Conservation (phyloP, 139 green algal genomes). For the Micractinium sp. region DNA sequence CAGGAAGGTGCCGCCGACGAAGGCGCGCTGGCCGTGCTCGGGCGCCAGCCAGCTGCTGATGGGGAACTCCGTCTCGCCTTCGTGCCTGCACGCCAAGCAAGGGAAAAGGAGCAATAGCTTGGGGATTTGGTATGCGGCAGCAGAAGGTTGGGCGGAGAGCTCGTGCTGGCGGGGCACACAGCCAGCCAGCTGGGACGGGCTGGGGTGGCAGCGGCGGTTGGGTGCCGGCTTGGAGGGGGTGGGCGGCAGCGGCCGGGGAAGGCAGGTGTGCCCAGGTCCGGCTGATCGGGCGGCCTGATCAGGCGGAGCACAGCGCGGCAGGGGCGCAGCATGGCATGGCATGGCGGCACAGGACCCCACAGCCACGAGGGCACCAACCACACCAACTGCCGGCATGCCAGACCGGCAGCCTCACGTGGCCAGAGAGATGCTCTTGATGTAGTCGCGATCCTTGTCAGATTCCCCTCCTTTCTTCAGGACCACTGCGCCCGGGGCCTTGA, state of each 20-base stretch:
- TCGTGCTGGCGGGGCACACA: not conserved
- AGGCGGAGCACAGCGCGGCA: no score
- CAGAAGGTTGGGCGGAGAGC: not conserved
- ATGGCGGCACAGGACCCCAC: no score
- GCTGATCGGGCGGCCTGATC: no score
- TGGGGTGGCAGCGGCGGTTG: no score
- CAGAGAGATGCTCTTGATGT: not conserved
- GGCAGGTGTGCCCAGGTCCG: no score
- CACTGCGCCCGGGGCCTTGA: not conserved
- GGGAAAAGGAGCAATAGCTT: not conserved
- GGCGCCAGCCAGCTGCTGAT: not conserved
- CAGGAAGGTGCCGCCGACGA: slow-evolving; percentile 1
- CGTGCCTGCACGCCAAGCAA: not conserved
- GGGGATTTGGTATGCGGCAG: no score
- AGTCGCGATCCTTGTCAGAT: not conserved
- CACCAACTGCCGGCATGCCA: not conserved
- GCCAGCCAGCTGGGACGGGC: not conserved
- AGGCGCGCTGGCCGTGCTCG: not conserved
- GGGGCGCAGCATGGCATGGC: no score
- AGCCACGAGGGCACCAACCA: no score
- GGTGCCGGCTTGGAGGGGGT: not conserved
- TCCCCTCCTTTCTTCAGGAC: not conserved
- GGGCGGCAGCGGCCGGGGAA: not conserved
- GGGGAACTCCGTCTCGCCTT: not conserved
- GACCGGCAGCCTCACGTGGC: slow-evolving; percentile 1